Base-by-base conservation (phyloP, 1,139 yeast genomes). In the Sugiyamaella japonica region DNA sequence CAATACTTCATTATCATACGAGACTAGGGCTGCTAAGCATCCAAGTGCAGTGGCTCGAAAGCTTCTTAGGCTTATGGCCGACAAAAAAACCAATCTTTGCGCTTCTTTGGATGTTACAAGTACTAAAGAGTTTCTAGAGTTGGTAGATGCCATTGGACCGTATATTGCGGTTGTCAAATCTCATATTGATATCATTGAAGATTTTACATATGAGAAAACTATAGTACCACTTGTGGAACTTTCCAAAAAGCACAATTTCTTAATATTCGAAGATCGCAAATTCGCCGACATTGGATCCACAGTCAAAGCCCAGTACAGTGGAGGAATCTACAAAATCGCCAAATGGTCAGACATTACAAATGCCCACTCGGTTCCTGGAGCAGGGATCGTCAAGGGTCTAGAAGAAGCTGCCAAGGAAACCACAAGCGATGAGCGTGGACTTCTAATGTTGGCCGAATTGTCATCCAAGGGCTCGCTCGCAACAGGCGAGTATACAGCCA, bases 221-320 rank as follows among this genome's bases (percentile, higher is more conserved):
- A 80, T 93, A 29, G 71, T 71, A 9, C 98, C 97, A 3, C 74
- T 95, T 60, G 71, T 86, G 58, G 82, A 71, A 55, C 75, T 91
- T 34, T 82, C 96, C 7, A 73, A 79, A 62, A 87, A 88, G 68
- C 93, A 90, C 73, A 81, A 86, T 59, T 91, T 91, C 64, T 73
- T 93, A 78, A 85, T 91, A 61, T 91, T 91, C 68, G 99, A 91
- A 73, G 99, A 91, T 73, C 82, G 99, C 62, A 95, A 95, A 75
- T 95, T 95, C 73, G 99, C 99, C 29, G 99, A 95, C 71, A 95
- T 95, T 65, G 99, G 99, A n/a, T 89, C 90, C 66, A 95, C 99
- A 1, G 99, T 93, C 51, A 91, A 91, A 73, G 80, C 89, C 42
- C 99, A 95, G 73, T 95, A 93, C 72, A 76, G 86, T 41, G 89